Base-by-base conservation (phyloP, 371 early-diverging fungal species). In the Batkoa obscura region DNA sequence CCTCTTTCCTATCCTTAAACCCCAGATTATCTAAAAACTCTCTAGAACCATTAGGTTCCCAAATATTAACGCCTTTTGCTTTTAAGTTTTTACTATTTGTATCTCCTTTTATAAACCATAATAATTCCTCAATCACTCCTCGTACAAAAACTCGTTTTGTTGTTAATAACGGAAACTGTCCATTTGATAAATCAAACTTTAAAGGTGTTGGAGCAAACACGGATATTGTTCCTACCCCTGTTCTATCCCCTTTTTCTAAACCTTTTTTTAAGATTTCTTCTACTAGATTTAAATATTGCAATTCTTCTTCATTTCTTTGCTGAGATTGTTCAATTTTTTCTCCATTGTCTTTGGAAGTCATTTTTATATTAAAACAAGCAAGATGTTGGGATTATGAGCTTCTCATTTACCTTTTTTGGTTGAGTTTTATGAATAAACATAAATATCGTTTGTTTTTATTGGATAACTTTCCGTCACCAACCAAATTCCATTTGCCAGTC, bases 31-130 rank as follows among this genome's bases (percentile, higher is more conserved):
- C 97, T 23, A 99, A 72, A 59, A 77, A 93, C 64, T 84, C 92
- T 31, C 96, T 79, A 0, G 88, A 84, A 35, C 93, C 92, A 70
- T 99, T 99, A 36, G 86, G 91, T 58, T 97, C 94, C 99, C 99
- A 99, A 58, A 99, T 99, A 52, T 92, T 80, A 49, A 99, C 73
- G 31, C 79, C 81, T 58, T 90, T 89, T 13, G 78, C 86, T 43
- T 77, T 68, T 39, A 99, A 71, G 30, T 86, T 72, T 30, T 74
- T 73, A 6, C 84, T 78, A 66, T 98, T 86, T 13, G 98, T 98
- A 39, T 90, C 84, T 1, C 91, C 99, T 37, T 83, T 79, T 31
- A 99, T 72, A 66, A 99, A 99, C 90, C 98, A 99, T 37, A 99
- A 75, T 3, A 99, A 74, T 64, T 99, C 99, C 66, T 99, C 99